phyloP scores from a whole-genome alignment of 495 filamentous ascomycete genomes.

The Talaromyces stipitatus region DNA sequence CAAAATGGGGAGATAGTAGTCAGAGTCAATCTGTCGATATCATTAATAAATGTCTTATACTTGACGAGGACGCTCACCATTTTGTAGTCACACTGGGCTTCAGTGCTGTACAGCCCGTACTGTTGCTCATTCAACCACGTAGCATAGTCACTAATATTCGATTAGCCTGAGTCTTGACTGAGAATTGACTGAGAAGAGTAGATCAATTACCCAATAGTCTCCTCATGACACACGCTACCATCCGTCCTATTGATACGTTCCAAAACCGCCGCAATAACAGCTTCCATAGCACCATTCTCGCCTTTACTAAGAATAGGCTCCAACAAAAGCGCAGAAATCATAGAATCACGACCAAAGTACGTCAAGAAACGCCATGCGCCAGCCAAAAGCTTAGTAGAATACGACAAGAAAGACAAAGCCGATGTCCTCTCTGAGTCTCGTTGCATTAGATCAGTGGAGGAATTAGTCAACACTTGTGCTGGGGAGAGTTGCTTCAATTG shows the following conservation, averaged over 20 bases:
- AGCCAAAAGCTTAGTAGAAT: constrained; percentile 52
- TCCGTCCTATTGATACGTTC: constrained; percentile 53
- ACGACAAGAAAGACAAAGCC: constrained; percentile 56
- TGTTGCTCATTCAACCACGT: constrained; percentile 47
- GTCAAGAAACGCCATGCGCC: constrained; percentile 62
- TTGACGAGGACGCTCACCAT: constrained; percentile 31
- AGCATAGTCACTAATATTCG: constrained; percentile 44
- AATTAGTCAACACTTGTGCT: constrained; percentile 39
- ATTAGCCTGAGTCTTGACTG: not conserved
- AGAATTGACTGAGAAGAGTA: not conserved
- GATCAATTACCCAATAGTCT: constrained; percentile 47
- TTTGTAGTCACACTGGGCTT: constrained; percentile 49
- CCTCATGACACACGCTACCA: constrained; percentile 56
- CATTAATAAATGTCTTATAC: not conserved
- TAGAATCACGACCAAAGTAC: constrained; percentile 59
- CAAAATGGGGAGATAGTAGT: constrained; percentile 51
- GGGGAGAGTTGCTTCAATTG: constrained; percentile 47
- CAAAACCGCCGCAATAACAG: constrained; percentile 50
- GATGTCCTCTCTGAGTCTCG: constrained; percentile 36
- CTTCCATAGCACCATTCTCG: constrained; percentile 48
- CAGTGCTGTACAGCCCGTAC: constrained; percentile 42
- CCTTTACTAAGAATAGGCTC: constrained; percentile 51
- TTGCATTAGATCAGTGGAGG: constrained; percentile 34
- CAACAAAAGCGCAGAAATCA: constrained; percentile 51
- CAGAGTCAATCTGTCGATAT: constrained; percentile 44